phyloP scores from a whole-genome alignment of 2,329 filamentous ascomycete species.

The Acarospora socialis region DNA sequence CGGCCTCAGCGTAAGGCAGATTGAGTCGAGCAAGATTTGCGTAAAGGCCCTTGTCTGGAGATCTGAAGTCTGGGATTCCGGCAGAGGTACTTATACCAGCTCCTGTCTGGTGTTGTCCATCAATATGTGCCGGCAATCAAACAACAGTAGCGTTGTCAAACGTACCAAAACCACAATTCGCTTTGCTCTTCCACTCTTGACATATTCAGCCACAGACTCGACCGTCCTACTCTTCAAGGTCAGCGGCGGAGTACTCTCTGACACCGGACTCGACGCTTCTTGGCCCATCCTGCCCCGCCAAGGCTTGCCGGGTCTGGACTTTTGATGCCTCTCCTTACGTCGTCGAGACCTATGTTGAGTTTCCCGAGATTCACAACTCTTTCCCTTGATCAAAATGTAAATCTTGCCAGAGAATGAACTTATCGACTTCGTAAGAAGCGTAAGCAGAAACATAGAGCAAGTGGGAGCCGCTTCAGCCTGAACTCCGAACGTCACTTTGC shows the following conservation, averaged over 20 bases:
- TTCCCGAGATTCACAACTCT: conserved; percentile 15
- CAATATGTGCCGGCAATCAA: background rate
- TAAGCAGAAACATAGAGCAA: no score
- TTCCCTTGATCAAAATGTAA: background rate
- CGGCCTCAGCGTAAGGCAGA: conserved; percentile 72
- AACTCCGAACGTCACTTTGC: conserved; percentile 1
- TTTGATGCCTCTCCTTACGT: conserved; percentile 29
- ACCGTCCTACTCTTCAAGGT: conserved; percentile 57
- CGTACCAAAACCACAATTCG: conserved; percentile 67
- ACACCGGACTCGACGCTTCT: conserved; percentile 55
- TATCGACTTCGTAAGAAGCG: background rate
- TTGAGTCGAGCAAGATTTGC: conserved; percentile 77
- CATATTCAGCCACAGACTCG: conserved; percentile 63
- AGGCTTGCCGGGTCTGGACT: conserved; percentile 20
- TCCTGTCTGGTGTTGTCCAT: conserved; percentile 45
- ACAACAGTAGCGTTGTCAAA: conserved; percentile 5
- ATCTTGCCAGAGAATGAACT: background rate
- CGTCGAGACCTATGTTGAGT: conserved; percentile 38
- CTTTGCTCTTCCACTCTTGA: conserved; percentile 52
- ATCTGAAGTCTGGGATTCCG: conserved; percentile 83
- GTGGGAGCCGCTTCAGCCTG: no score
- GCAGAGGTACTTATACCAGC: conserved; percentile 57
- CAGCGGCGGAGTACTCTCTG: conserved; percentile 47
- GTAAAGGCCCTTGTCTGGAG: conserved; percentile 84
- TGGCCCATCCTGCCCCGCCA: conserved; percentile 60